Percentiles rank a stretch among this genome's conserved stretches.
Evolutionary conservation across 805 yeast genomes (phyloP).

Genomic region (Starmera amethionina): DNA sequence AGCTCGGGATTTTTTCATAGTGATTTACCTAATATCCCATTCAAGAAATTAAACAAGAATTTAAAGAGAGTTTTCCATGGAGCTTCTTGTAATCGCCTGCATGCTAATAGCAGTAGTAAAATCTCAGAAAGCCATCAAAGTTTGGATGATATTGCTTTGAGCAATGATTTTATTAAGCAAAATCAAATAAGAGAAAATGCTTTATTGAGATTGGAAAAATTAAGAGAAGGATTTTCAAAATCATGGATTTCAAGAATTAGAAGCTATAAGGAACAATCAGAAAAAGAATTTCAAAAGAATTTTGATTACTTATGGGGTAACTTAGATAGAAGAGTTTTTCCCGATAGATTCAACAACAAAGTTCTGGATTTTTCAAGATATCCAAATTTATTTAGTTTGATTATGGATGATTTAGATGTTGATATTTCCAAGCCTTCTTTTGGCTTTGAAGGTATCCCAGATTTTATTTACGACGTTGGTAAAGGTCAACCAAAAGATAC

Average conservation of each 20-base stretch:
- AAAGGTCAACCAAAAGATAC: constrained; percentile 75
- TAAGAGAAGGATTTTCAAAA: constrained; percentile 39
- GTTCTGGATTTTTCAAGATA: constrained; percentile 36
- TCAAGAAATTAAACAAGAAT: neutral
- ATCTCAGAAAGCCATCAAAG: neutral
- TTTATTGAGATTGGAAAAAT: constrained; percentile 4
- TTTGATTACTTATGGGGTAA: constrained; percentile 33
- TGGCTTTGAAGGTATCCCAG: constrained; percentile 40
- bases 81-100: neutral
- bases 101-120: neutral
- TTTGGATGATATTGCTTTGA: neutral
- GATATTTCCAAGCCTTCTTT: constrained; percentile 39
- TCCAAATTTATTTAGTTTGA: constrained; percentile 45
- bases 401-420: constrained; percentile 39
- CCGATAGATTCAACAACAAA: constrained; percentile 31
- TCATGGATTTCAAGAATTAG: constrained; percentile 68
- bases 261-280: constrained; percentile 31
- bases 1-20: neutral
- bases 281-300: constrained; percentile 29
- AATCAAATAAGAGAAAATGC: constrained; percentile 1
- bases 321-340: constrained; percentile 21
- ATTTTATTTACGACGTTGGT: constrained; percentile 64
- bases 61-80: neutral
- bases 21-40: neutral
- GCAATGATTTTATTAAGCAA: neutral